Conservation (phyloP, 1,284 basidiomycete genomes). For the Ustilago sp. region DNA sequence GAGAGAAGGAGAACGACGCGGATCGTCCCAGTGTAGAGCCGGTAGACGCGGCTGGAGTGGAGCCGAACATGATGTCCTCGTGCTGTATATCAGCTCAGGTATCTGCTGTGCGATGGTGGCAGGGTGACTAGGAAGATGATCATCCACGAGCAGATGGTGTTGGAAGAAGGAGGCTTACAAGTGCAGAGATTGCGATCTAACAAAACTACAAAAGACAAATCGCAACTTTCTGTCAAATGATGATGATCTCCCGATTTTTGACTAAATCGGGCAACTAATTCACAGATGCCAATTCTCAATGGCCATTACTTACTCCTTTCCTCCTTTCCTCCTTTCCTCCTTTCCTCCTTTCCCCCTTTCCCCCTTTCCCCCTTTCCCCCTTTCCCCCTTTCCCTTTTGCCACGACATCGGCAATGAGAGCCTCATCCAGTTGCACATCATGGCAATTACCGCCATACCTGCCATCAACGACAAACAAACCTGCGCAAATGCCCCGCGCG, state of each 20-base stretch:
- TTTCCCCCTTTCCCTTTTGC: neutral
- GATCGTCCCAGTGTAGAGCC: slow-evolving; percentile 45
- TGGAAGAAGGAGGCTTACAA: neutral
- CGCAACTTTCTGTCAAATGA: neutral
- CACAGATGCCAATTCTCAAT: slow-evolving; percentile 1
- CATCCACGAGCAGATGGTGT: neutral
- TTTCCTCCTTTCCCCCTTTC: neutral
- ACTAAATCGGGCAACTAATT: neutral
- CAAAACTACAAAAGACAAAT: slow-evolving; percentile 1
- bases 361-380: neutral
- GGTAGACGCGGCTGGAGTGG: slow-evolving; percentile 28
- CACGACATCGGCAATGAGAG: slow-evolving; percentile 5
- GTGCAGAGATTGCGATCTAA: neutral
- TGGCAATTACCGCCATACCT: slow-evolving; percentile 31
- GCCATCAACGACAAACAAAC: slow-evolving; percentile 36
- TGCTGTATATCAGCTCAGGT: neutral
- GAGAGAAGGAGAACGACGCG: slow-evolving; percentile 53
- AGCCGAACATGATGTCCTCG: slow-evolving; percentile 32
- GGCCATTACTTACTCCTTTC: neutral
- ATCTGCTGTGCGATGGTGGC: neutral
- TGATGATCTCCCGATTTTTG: neutral
- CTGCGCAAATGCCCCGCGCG: slow-evolving; percentile 26
- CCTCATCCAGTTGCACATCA: slow-evolving; percentile 1
- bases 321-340: neutral
- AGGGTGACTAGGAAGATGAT: neutral